Percentiles rank a stretch among this genome's conserved stretches.
phyloP scores from a whole-genome alignment of 176 grass and related monocot species.

The Melocanna baccifera region DNA sequence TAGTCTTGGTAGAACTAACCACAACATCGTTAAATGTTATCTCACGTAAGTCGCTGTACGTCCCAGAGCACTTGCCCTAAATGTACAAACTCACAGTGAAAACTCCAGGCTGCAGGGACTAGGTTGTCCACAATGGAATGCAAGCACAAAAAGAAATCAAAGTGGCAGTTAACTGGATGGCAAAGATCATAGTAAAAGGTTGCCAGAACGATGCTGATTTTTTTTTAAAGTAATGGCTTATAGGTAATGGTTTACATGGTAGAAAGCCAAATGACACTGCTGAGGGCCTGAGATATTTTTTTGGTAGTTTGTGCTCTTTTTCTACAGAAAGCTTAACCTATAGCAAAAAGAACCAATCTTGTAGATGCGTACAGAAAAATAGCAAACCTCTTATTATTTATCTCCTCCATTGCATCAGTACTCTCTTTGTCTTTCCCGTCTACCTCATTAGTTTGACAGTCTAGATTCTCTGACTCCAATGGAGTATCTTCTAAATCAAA shows the following conservation, averaged over 20 bases:
- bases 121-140: neutral
- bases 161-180: neutral
- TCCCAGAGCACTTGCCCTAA: neutral
- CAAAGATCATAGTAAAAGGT: neutral
- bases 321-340: slow-evolving; percentile 10
- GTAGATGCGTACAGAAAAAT: slow-evolving; percentile 17
- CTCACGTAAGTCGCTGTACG: neutral
- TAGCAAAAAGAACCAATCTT: slow-evolving; percentile 11
- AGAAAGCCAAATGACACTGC: neutral
- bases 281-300: neutral
- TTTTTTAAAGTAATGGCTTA: neutral
- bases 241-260: neutral
- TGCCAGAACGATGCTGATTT: neutral
- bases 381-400: slow-evolving; percentile 51
- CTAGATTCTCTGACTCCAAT: slow-evolving; percentile 39
- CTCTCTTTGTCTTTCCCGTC: slow-evolving; percentile 28
- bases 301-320: neutral
- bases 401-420: slow-evolving; percentile 36
- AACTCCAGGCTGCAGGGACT: neutral
- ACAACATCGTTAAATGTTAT: neutral
- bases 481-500: slow-evolving; percentile 54
- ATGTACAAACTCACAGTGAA: neutral
- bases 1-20: neutral
- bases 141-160: neutral
- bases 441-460: slow-evolving; percentile 45